phyloP scores from a whole-genome alignment of 192 early-diverging fungal genomes.

The Backusella psychrophila region DNA sequence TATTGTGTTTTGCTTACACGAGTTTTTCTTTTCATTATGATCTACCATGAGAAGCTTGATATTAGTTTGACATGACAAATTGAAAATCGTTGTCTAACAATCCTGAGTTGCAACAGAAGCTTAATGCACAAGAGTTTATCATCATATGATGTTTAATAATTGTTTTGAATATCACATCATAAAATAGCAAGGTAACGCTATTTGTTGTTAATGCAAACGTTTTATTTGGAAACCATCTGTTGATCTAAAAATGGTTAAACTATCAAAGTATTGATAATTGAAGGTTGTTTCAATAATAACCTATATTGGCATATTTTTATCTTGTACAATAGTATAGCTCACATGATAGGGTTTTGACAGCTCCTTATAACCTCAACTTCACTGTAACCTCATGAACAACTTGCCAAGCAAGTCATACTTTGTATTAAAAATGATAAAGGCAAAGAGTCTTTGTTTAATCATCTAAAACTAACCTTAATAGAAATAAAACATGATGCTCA shows the following conservation, averaged over 20 bases:
- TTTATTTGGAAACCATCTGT: not conserved
- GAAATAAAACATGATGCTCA: not conserved
- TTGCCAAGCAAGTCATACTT: not conserved
- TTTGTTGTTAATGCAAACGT: not conserved
- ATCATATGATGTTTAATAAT: not conserved
- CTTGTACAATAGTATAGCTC: not conserved
- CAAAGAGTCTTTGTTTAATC: not conserved
- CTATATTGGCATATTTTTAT: not conserved
- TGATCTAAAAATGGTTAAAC: not conserved
- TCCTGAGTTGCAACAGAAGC: not conserved
- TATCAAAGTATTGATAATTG: not conserved
- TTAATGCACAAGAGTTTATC: not conserved
- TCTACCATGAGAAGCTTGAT: not conserved
- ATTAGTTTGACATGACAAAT: not conserved
- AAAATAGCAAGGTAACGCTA: not conserved
- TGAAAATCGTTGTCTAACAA: not conserved
- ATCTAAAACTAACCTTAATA: not conserved
- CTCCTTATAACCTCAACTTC: not conserved
- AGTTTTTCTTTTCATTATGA: not conserved
- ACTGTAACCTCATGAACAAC: not conserved
- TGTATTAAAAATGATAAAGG: not conserved
- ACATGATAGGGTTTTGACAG: not conserved
- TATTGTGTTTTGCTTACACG: too few relatives aligned
- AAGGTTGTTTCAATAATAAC: not conserved
- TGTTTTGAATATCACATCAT: not conserved